phyloP scores from a whole-genome alignment of 1,284 basidiomycete genomes.

The Rugiboletus extremiorientalis region DNA sequence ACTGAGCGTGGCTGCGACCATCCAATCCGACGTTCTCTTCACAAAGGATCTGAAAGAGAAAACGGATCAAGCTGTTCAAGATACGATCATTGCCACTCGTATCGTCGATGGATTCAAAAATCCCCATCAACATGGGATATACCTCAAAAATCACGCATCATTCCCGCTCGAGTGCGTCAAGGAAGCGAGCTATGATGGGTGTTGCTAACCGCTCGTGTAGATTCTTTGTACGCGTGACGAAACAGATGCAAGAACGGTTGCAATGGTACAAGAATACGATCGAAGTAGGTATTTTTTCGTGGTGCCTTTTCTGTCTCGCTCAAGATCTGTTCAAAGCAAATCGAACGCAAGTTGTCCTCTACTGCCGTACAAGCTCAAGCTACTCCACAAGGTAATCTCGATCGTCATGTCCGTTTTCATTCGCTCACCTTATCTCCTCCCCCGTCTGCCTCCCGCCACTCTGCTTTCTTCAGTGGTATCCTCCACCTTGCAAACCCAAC shows the following conservation, averaged over 20 bases:
- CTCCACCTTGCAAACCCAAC: conserved; percentile 72
- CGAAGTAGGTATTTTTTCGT: conserved; percentile 47
- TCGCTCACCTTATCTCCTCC: neutral
- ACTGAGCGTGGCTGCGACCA: conserved; percentile 57
- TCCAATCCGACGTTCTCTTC: conserved; percentile 63
- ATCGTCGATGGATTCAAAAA: conserved; percentile 76
- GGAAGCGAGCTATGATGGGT: neutral
- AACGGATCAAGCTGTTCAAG: conserved; percentile 74
- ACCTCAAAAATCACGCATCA: conserved; percentile 70
- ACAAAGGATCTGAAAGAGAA: conserved; percentile 68
- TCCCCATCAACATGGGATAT: conserved; percentile 63
- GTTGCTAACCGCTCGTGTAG: conserved; percentile 36
- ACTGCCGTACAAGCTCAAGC: conserved; percentile 58
- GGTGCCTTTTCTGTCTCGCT: neutral
- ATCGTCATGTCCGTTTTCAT: neutral
- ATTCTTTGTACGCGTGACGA: conserved; percentile 71
- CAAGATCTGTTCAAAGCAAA: conserved; percentile 54
- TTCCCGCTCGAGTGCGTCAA: conserved; percentile 77
- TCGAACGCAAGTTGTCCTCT: conserved; percentile 74
- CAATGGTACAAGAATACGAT: conserved; percentile 78
- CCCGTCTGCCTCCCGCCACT: neutral
- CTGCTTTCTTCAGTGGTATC: conserved; percentile 54
- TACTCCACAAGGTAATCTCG: conserved; percentile 68
- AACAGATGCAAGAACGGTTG: conserved; percentile 69
- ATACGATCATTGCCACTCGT: conserved; percentile 68